These are phyloP conservation scores for Microstegium vimineum DNA, from an alignment of 176 grass and related monocot species.

Conservation along the genomic window DNA sequence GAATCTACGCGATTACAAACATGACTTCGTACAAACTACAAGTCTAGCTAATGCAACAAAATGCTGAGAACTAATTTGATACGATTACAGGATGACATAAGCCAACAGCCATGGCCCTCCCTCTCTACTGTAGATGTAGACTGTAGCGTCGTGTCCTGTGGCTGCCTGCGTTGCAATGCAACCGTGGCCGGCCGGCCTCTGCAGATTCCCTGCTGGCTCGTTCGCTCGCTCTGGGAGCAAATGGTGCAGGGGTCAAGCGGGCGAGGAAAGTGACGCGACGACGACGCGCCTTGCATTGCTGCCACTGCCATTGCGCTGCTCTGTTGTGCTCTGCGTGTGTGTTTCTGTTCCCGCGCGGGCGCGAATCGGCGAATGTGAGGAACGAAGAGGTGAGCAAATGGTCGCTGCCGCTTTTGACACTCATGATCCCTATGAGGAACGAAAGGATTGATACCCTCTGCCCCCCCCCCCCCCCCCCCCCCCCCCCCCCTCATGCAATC, in stretches of 20 bases:
- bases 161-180: background rate
- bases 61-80: no score
- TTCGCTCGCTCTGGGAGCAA: background rate
- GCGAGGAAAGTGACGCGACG: constrained; percentile 26
- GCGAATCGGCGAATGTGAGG: background rate
- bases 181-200: background rate
- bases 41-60: no score
- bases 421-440: constrained; percentile 41
- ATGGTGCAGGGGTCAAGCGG: constrained; percentile 7
- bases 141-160: background rate
- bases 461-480: background rate
- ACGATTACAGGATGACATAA: no score
- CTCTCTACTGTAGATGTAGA: background rate
- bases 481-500: background rate
- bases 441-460: background rate
- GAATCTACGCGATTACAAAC: no score
- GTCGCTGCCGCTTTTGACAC: background rate
- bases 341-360: background rate
- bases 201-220: constrained; percentile 19
- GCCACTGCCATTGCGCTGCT: background rate
- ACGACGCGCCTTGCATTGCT: background rate
- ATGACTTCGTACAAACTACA: no score
- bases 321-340: no score
- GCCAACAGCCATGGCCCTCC: background rate
- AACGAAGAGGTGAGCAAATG: background rate